Evolutionary conservation across 306 rosid species (phyloP), one percentile per base, ranked within the genome.

Genomic region (Vigna hirtella): DNA sequence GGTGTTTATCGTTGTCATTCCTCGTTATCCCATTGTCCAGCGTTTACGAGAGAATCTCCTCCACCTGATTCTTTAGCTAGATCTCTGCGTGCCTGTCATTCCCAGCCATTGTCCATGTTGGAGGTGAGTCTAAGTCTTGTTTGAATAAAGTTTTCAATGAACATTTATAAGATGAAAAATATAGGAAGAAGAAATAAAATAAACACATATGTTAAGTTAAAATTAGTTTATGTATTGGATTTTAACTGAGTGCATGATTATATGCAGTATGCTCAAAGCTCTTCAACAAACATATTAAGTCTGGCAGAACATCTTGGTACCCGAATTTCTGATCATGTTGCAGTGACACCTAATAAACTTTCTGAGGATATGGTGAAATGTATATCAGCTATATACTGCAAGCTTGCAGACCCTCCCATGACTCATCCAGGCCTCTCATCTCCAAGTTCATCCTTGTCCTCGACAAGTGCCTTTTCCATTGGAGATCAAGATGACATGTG

Each of bases 241-340:
- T 36, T 36, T 32, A 45, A 36, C 15, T 11, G 68, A 7, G 14
- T 62, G 9, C 24, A 16, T 62, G 45, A 16, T 62, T 16, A 8
- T 72, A 55, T 81, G 71, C 91, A 95, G 97, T 93, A 89, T 81
- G 89, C 87, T 45, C 90, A 86, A 83, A 86, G 83, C 67, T 70
- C 86, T 48, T 86, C 98, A 17, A 78, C 98, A 76, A 93, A 84
- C 80, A 30, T 93, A 70, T 84, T 90, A 56, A 93, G 99, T 79
- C 89, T 96, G 40, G 99, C 99, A 3, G 99, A 96, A 80, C 98
- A 96, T 88, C 98, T 96, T 1, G 99, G 99, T 7, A 90, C 99
- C 5, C 81, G 92, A 66, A 85, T 96, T 62, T 82, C 96, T 2
- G 98, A 96, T 79, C 97, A 93, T 82, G 73, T 93, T 58, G 91